Percentiles rank a stretch among this genome's conserved stretches.
Conservation (phyloP, 768 basidiomycete genomes). For the Lentinula lateritia region DNA sequence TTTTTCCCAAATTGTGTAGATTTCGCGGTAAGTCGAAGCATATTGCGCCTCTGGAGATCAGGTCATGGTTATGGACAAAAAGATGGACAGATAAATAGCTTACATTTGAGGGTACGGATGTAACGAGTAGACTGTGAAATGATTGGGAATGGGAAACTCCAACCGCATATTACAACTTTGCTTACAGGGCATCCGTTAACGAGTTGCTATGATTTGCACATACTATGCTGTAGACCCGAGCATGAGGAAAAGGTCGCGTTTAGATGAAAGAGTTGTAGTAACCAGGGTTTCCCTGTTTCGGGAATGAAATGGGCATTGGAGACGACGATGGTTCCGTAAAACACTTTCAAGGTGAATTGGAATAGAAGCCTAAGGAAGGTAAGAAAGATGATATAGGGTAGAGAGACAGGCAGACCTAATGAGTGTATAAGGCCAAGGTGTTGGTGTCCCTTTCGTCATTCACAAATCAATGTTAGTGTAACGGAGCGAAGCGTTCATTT, state of each 20-base stretch:
- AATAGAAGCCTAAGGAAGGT: conserved; percentile 50
- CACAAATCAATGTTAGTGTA: too few species aligned
- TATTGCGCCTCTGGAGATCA: conserved; percentile 55
- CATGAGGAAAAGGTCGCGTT: conserved; percentile 4
- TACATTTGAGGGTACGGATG: conserved; percentile 67
- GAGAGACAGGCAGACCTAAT: conserved; percentile 44
- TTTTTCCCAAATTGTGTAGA: conserved; percentile 77
- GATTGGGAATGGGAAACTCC: background rate
- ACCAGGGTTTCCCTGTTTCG: conserved; percentile 67
- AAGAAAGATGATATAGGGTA: background rate
- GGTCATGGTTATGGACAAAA: too few species aligned
- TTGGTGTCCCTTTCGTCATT: conserved; percentile 35
- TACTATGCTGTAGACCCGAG: conserved; percentile 52
- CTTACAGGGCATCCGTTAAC: conserved; percentile 81
- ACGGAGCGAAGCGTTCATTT: too few species aligned
- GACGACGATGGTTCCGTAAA: conserved; percentile 85
- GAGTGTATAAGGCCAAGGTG: conserved; percentile 61
- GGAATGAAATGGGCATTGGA: conserved; percentile 74
- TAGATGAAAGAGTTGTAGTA: background rate
- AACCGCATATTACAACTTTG: conserved; percentile 1
- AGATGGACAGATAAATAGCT: conserved; percentile 5
- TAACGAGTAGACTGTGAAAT: conserved; percentile 57
- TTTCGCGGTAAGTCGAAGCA: conserved; percentile 84
- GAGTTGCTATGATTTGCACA: conserved; percentile 87
- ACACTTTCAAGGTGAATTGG: conserved; percentile 82